Base-by-base conservation (phyloP, 139 green algal genomes). In the Chlorella sp. region DNA sequence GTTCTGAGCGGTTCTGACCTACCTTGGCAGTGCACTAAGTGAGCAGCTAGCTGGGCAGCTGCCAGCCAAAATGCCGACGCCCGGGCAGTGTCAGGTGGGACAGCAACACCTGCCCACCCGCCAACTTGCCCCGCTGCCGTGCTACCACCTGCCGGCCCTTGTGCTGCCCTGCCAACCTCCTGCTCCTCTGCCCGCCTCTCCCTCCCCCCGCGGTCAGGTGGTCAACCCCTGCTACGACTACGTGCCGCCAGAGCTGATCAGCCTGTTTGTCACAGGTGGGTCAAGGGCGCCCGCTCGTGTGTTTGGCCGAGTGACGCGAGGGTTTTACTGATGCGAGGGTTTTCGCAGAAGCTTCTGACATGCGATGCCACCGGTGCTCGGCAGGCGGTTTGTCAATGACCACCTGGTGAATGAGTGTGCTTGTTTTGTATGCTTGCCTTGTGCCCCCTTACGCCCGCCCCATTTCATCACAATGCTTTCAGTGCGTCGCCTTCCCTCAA, bases 201-300 rank as follows among this genome's bases (percentile, higher is more conserved):
- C 22, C 64, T 16, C 64, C 39, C 19, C 39, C 26, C n/a, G 37
- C 77, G 4, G 0, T 28, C 94, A 98, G 69, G 95, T 98, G 36
- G 91, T 94, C 81, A 99, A 99, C 85, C 98, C 98, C 0, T 85
- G 89, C 14, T 99, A 96, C 86, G 98, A 99, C 87, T 99, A 99
- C 91, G 95, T 99, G 40, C 96, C 98, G 32, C 97, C 98, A 5
- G 93, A 98, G 83, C 93, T 99, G 3, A 96, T 99, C 92, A 95
- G 83, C 83, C 92, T 99, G 34, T 98, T 99, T 90, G 92, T 99
- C 24, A 99, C 97, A 0, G 97, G 88, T 83, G 40, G 34, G 86
- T 85, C 2, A 15, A 18, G 75, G 0, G 75, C 30, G 34, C 75
- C 15, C 53, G 71, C 26, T 9, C 28, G 19, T 39, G 69, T 39